Evolutionary conservation across 169 alveolate genomes (phyloP), one percentile per base, ranked within the genome.

Genomic region (Miamiensis avidus): DNA sequence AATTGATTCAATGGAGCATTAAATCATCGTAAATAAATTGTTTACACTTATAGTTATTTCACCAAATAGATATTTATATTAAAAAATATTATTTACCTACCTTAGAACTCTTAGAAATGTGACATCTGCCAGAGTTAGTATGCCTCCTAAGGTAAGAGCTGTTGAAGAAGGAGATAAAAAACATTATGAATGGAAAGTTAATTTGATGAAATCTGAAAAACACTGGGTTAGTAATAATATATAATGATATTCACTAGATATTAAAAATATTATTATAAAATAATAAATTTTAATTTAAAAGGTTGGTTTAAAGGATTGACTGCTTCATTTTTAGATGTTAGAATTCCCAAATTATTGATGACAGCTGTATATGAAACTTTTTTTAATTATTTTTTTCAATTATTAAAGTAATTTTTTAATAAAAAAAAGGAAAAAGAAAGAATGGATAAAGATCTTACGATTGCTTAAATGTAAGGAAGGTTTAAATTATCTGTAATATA

Each of bases 381-480:
- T n/a, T n/a, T n/a, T n/a, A n/a, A n/a, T n/a, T n/a, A n/a, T n/a
- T n/a, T n/a, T n/a, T n/a, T n/a, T n/a, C n/a, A n/a, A n/a, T n/a
- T n/a, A n/a, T n/a, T n/a, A n/a, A n/a, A n/a, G n/a, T n/a, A n/a
- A n/a, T n/a, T n/a, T n/a, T n/a, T n/a, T n/a, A n/a, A n/a, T n/a
- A n/a, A n/a, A n/a, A n/a, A n/a, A n/a, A 11, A 49, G 69, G 97
- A 97, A 76, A 91, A 89, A 65, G 99, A 97, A 85, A 94, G 98
- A 90, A 91, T 96, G 93, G 99, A 97, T 88, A 92, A 94, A 84
- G 97, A 95, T 83, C 85, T 97, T 81, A 97, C 97, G 76, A 94
- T 96, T 4, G 99, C 98, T 27, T 94, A 96, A 87, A 96, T 96
- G 98, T 95, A 95, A 91, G 98, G 99, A n/a, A 97, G 96, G 87